phyloP scores from a whole-genome alignment of 805 yeast species.

The Saccharomycopsis guyanensis region DNA sequence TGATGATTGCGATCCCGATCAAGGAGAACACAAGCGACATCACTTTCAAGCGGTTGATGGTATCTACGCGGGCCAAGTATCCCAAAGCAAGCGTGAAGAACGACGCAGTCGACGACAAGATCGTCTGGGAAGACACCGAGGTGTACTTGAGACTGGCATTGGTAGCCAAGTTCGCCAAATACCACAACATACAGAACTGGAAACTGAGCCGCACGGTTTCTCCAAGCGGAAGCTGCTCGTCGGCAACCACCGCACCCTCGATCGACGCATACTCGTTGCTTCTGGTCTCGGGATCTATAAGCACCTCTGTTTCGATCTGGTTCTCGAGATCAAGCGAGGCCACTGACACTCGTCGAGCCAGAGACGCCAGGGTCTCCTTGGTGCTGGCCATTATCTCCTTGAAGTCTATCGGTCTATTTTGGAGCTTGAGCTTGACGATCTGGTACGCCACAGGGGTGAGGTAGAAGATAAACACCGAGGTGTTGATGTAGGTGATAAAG shows the following conservation, averaged over 20 bases:
- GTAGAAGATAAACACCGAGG: conserved; percentile 76
- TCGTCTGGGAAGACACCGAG: conserved; percentile 90
- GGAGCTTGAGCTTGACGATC: conserved; percentile 21
- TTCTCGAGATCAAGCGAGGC: conserved; percentile 9
- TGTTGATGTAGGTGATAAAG: conserved; percentile 84
- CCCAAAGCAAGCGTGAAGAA: conserved; percentile 89
- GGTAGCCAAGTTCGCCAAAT: conserved; percentile 77
- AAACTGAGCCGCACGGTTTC: conserved; percentile 72
- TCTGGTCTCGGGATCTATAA: neutral
- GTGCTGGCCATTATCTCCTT: neutral
- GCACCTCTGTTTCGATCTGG: conserved; percentile 15
- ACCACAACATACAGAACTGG: conserved; percentile 87
- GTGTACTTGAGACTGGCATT: conserved; percentile 85
- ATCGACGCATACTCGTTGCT: conserved; percentile 4
- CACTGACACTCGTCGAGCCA: conserved; percentile 1
- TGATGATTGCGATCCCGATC: conserved; percentile 72
- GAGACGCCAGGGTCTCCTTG: neutral
- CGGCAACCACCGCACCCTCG: conserved; percentile 10
- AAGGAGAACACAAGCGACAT: conserved; percentile 66
- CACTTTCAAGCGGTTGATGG: conserved; percentile 55
- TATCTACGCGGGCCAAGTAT: conserved; percentile 61
- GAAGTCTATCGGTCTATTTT: conserved; percentile 1
- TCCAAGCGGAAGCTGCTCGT: conserved; percentile 33
- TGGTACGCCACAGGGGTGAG: conserved; percentile 48
- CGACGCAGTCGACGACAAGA: conserved; percentile 84